Conservation (phyloP, 1,284 basidiomycete species). For the Ustilago shanxiensis region DNA sequence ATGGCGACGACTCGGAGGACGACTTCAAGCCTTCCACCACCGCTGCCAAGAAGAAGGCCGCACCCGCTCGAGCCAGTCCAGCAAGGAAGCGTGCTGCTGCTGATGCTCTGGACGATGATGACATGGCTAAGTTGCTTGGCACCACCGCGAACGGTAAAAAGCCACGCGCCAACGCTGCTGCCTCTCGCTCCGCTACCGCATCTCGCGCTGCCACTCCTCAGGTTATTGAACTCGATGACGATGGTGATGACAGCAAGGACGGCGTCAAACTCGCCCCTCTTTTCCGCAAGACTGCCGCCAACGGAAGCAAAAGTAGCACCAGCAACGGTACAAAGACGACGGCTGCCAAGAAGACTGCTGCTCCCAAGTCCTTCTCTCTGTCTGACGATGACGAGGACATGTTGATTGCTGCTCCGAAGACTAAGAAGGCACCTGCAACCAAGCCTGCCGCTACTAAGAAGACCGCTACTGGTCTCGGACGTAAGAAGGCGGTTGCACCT, state of each 20-base stretch:
- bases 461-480: slow-evolving; percentile 17
- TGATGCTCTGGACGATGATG: slow-evolving; percentile 47
- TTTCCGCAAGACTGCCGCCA: slow-evolving; percentile 30
- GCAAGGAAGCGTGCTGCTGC: slow-evolving; percentile 41
- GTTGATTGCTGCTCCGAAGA: slow-evolving; percentile 30
- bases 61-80: slow-evolving; percentile 31
- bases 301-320: slow-evolving; percentile 10
- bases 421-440: slow-evolving; percentile 30
- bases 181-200: slow-evolving; percentile 20
- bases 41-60: slow-evolving; percentile 40
- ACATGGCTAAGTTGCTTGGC: slow-evolving; percentile 30
- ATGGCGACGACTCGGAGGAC: slow-evolving; percentile 55
- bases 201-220: slow-evolving; percentile 48
- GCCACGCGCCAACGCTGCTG: slow-evolving; percentile 22
- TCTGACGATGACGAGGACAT: slow-evolving; percentile 52
- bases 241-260: slow-evolving; percentile 22
- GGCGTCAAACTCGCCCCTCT: slow-evolving; percentile 38
- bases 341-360: slow-evolving; percentile 20
- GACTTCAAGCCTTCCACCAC: slow-evolving; percentile 51
- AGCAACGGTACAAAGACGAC: slow-evolving; percentile 14
- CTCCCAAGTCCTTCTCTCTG: slow-evolving; percentile 40
- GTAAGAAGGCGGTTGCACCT: slow-evolving; percentile 33
- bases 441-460: slow-evolving; percentile 41
- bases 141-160: slow-evolving; percentile 38
- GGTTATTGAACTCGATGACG: slow-evolving; percentile 26